Base-by-base conservation (phyloP, 23 red algal species). In the Gracilaria domingensis region DNA sequence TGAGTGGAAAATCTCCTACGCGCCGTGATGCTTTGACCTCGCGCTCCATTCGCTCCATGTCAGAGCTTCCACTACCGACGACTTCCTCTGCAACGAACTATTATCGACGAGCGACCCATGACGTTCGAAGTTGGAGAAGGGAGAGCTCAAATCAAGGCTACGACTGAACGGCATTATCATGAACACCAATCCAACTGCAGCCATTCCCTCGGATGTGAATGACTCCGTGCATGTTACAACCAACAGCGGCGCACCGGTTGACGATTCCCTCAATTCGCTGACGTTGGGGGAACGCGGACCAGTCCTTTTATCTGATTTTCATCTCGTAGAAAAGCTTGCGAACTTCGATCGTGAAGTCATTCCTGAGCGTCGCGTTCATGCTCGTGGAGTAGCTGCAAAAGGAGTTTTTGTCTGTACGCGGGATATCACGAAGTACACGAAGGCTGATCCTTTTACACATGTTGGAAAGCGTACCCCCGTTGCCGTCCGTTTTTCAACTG, bases 321-420 rank as follows among this genome's bases (percentile, higher is more conserved):
- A 96, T 24, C 82, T 96, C 45, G 66, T 98, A 18, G 97, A 98
- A 85, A 98, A 98, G 73, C 93, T 98, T 36, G 97, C 97, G n/a
- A 93, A 96, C 57, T 98, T 98, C 67, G 93, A 98, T 89, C 93
- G 97, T 65, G 83, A 85, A 66, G 80, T 84, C 5, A 93, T 95
- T 72, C 97, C 97, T 21, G 97, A 98, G 82, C 94, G 97, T 21
- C 90, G 93, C 8, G 97, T 98, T 36, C 97, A 98, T 66, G 97
- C 97, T 26, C 81, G 97, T 4, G 97, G 97, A 18, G 87, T 93
- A 17, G 88, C 82, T 9, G 90, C 94, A 7, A 94, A 96, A 26
- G 97, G 97, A 26, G 85, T 93, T 21, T 98, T 98, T 54, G 90
- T 94, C 60, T 89, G 88, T 24, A 96, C 94, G 20, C 77, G 81